These are phyloP conservation scores for Leavenworthia alabamica DNA, from an alignment of 345 rosid genomes.

Conservation along the genomic window DNA sequence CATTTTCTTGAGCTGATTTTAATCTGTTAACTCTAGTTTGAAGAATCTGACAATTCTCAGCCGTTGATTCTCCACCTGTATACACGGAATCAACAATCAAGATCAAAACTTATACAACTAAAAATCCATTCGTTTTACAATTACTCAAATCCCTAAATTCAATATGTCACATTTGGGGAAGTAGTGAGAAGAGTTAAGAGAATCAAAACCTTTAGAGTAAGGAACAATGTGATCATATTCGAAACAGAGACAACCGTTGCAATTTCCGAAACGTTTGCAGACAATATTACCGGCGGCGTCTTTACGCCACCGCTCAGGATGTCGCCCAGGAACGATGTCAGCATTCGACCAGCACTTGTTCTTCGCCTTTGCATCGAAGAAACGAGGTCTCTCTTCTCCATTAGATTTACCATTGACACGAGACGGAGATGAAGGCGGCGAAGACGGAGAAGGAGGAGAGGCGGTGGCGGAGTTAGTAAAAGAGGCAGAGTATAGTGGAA, in stretches of 20 bases:
- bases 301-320: slow-evolving; percentile 94
- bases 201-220: slow-evolving; percentile 68
- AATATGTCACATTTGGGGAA: background rate
- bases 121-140: background rate
- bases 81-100: background rate
- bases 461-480: slow-evolving; percentile 25
- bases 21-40: slow-evolving; percentile 78
- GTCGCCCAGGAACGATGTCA: slow-evolving; percentile 67
- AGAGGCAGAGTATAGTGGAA: background rate
- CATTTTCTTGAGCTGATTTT: slow-evolving; percentile 54
- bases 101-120: background rate
- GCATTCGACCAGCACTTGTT: slow-evolving; percentile 72
- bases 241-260: slow-evolving; percentile 88
- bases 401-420: slow-evolving; percentile 1
- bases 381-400: slow-evolving; percentile 62
- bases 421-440: slow-evolving; percentile 32
- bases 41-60: slow-evolving; percentile 82
- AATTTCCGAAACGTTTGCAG: slow-evolving; percentile 83
- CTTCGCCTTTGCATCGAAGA: slow-evolving; percentile 67
- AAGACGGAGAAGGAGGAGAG: background rate
- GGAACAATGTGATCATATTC: slow-evolving; percentile 91
- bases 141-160: background rate
- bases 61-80: slow-evolving; percentile 77
- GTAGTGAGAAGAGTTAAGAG: background rate
- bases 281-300: slow-evolving; percentile 87